These are phyloP conservation scores for Colletotrichum coccodes DNA, from an alignment of 2,329 filamentous ascomycete species.

Conservation along the genomic window DNA sequence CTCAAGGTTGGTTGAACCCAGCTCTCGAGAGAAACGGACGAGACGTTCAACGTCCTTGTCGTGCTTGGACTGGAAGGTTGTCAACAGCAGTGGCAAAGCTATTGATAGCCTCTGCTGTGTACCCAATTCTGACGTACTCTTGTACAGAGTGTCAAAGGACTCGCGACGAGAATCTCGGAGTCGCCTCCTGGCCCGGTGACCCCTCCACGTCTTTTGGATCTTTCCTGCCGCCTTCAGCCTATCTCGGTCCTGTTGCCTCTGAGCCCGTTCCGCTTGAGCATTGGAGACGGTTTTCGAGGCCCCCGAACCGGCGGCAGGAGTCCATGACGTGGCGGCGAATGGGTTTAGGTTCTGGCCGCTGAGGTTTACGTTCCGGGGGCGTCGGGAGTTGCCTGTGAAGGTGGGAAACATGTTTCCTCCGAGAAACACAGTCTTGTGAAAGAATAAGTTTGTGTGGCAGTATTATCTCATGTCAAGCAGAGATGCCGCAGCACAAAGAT, in stretches of 20 bases:
- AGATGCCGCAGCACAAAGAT: not conserved
- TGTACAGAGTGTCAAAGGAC: constrained; percentile 71
- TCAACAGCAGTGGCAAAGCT: constrained; percentile 59
- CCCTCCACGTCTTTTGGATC: constrained; percentile 87
- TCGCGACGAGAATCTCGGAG: constrained; percentile 67
- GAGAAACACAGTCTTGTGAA: not conserved
- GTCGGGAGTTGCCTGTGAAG: constrained; percentile 88
- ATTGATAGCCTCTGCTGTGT: constrained; percentile 46
- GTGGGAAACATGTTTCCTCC: constrained; percentile 80
- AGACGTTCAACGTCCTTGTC: constrained; percentile 61
- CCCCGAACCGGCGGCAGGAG: constrained; percentile 65
- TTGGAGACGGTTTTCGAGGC: constrained; percentile 83
- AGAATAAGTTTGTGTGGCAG: not conserved
- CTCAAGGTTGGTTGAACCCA: constrained; percentile 47
- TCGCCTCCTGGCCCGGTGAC: constrained; percentile 70
- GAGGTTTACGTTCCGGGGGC: constrained; percentile 91
- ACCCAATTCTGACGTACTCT: constrained; percentile 43
- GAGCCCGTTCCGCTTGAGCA: constrained; percentile 86
- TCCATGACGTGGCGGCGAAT: constrained; percentile 73
- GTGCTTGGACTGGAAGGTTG: constrained; percentile 57
- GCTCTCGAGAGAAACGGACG: constrained; percentile 55
- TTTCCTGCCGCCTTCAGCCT: constrained; percentile 77
- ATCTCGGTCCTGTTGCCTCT: constrained; percentile 83
- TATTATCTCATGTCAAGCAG: constrained; percentile 14
- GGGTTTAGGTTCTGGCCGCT: constrained; percentile 86